Conservation (phyloP, 805 yeast genomes). For the Wickerhamomyces alni region DNA sequence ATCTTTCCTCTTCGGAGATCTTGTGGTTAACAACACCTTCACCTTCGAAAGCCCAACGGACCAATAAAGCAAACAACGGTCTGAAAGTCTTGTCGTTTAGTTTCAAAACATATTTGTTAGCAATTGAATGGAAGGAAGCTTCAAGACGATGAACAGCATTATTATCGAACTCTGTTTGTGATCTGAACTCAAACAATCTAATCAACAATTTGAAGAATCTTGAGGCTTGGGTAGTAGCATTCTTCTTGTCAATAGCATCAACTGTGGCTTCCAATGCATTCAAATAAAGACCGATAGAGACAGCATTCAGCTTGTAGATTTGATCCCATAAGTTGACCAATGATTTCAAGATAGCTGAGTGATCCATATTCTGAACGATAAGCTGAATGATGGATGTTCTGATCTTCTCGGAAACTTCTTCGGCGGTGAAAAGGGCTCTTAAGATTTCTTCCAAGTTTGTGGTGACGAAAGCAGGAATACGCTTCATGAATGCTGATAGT, state of each 20-base stretch:
- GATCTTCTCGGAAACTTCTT: conserved; percentile 50
- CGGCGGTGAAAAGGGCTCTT: conserved; percentile 48
- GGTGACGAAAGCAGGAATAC: conserved; percentile 79
- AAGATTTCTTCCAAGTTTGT: conserved; percentile 63
- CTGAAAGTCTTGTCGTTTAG: conserved; percentile 91
- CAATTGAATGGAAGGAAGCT: conserved; percentile 65
- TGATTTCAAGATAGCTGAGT: conserved; percentile 53
- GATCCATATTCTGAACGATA: conserved; percentile 62
- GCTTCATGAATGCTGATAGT: conserved; percentile 67
- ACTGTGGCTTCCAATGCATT: conserved; percentile 60
- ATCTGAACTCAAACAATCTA: conserved; percentile 64
- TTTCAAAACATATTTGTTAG: conserved; percentile 76
- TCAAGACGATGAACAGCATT: conserved; percentile 81
- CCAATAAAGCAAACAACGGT: conserved; percentile 81
- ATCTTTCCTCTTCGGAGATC: conserved; percentile 49
- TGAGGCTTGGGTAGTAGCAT: conserved; percentile 66
- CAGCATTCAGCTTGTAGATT: conserved; percentile 30
- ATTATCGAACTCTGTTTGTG: conserved; percentile 50
- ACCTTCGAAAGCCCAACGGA: conserved; percentile 89
- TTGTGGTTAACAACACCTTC: conserved; percentile 50
- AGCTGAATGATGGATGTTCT: conserved; percentile 58
- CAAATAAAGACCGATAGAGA: conserved; percentile 64
- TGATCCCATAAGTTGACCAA: conserved; percentile 59
- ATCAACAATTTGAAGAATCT: conserved; percentile 64
- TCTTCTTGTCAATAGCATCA: conserved; percentile 64